Evolutionary conservation across 169 alveolate genomes (phyloP).

Genomic region (Plasmodium billcollinsi): DNA sequence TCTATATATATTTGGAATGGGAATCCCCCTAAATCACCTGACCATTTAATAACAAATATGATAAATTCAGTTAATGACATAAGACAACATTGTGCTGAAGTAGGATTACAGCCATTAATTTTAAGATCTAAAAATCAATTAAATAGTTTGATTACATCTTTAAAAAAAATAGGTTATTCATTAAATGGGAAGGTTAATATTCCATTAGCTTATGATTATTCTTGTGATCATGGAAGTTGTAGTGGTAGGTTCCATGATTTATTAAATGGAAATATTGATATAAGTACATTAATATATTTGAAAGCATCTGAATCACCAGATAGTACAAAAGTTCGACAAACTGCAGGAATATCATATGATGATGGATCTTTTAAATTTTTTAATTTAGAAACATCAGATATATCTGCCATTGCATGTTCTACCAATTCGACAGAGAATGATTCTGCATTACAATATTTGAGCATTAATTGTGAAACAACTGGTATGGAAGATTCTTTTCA

Average conservation of each 20-base stretch:
- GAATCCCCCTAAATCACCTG: slow-evolving; percentile 79
- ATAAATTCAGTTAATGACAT: slow-evolving; percentile 86
- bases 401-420: slow-evolving; percentile 91
- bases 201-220: slow-evolving; percentile 91
- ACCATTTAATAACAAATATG: slow-evolving; percentile 76
- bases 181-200: slow-evolving; percentile 86
- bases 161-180: slow-evolving; percentile 87
- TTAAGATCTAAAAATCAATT: slow-evolving; percentile 86
- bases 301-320: slow-evolving; percentile 75
- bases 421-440: slow-evolving; percentile 88
- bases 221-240: slow-evolving; percentile 87
- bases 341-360: slow-evolving; percentile 89
- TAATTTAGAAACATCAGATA: slow-evolving; percentile 87
- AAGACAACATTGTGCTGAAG: slow-evolving; percentile 88
- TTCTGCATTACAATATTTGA: slow-evolving; percentile 77
- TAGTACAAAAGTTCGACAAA: slow-evolving; percentile 79
- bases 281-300: slow-evolving; percentile 81
- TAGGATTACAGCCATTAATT: slow-evolving; percentile 91
- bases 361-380: slow-evolving; percentile 87
- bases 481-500: slow-evolving; percentile 64
- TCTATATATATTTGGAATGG: slow-evolving; percentile 84
- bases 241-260: slow-evolving; percentile 89
- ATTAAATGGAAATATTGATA: slow-evolving; percentile 80
- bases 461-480: slow-evolving; percentile 77
- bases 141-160: slow-evolving; percentile 85